Conservation (phyloP, 202 grass and related monocot species). For the Cymbopogon flexuosus region DNA sequence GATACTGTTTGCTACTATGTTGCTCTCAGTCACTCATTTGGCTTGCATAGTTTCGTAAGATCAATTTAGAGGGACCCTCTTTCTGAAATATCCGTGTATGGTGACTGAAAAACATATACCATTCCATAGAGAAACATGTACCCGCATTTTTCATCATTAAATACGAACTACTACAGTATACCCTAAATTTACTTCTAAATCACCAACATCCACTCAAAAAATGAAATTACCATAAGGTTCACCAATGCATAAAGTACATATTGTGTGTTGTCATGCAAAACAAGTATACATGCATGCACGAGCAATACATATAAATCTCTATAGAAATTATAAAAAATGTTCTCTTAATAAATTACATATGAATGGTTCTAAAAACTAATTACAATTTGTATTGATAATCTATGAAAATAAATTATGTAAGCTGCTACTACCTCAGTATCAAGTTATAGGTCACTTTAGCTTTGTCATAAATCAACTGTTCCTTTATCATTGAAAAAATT, state of each 20-base stretch:
- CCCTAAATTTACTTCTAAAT: not conserved
- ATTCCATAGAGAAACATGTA: not conserved
- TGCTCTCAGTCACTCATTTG: constrained; percentile 22
- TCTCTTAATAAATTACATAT: too few relatives aligned
- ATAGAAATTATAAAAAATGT: too few relatives aligned
- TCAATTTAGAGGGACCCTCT: not conserved
- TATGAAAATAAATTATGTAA: too few relatives aligned
- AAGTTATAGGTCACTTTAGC: not conserved
- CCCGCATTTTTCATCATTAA: not conserved
- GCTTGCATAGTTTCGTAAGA: not conserved
- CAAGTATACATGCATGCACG: too few relatives aligned
- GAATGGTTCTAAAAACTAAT: too few relatives aligned
- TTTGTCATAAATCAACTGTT: not conserved
- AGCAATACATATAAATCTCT: too few relatives aligned
- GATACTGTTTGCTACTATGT: not conserved
- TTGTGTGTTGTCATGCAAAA: too few relatives aligned
- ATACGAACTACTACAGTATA: not conserved
- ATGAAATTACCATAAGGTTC: not conserved
- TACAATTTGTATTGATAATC: too few relatives aligned
- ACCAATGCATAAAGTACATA: not conserved
- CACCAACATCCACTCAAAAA: not conserved
- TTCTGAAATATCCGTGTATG: not conserved
- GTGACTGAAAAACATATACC: not conserved
- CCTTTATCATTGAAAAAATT: not conserved
- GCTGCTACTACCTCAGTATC: not conserved